Evolutionary conservation across 2,329 filamentous ascomycete species (phyloP).

Genomic region (Pestalotiopsis fici): DNA sequence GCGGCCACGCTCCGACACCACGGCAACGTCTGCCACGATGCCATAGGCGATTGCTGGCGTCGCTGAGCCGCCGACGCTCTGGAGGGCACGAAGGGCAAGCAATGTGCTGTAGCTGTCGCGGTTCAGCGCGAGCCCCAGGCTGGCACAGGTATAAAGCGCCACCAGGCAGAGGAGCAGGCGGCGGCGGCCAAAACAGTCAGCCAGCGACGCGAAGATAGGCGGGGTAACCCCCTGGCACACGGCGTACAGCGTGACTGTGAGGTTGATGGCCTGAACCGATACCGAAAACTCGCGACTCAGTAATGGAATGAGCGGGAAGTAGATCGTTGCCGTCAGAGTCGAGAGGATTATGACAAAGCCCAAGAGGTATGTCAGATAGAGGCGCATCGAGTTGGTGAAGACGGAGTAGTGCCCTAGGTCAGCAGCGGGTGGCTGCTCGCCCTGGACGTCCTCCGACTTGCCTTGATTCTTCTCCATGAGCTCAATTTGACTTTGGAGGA

Average conservation of each 20-base stretch:
- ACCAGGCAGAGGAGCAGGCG: slow-evolving; percentile 41
- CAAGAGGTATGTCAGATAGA: slow-evolving; percentile 7
- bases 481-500: background rate
- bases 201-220: slow-evolving; percentile 7
- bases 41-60: slow-evolving; percentile 12
- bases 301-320: slow-evolving; percentile 13
- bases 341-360: slow-evolving; percentile 10
- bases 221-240: slow-evolving; percentile 12
- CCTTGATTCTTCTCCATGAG: background rate
- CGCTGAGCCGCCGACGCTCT: slow-evolving; percentile 14
- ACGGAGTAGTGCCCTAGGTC: background rate
- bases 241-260: slow-evolving; percentile 13
- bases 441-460: background rate
- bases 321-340: slow-evolving; percentile 29
- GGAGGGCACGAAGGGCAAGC: slow-evolving; percentile 14
- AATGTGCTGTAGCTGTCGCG: slow-evolving; percentile 12
- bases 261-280: slow-evolving; percentile 13
- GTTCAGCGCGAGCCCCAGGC: slow-evolving; percentile 43
- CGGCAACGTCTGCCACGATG: slow-evolving; percentile 12
- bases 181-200: slow-evolving; percentile 20
- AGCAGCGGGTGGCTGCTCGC: background rate
- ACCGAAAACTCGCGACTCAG: slow-evolving; percentile 3
- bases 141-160: slow-evolving; percentile 47
- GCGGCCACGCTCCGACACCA: slow-evolving; percentile 8
- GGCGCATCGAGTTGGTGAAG: background rate